Evolutionary conservation across 2,329 filamentous ascomycete genomes (phyloP).

Genomic region (Lasiodiplodia theobromae): DNA sequence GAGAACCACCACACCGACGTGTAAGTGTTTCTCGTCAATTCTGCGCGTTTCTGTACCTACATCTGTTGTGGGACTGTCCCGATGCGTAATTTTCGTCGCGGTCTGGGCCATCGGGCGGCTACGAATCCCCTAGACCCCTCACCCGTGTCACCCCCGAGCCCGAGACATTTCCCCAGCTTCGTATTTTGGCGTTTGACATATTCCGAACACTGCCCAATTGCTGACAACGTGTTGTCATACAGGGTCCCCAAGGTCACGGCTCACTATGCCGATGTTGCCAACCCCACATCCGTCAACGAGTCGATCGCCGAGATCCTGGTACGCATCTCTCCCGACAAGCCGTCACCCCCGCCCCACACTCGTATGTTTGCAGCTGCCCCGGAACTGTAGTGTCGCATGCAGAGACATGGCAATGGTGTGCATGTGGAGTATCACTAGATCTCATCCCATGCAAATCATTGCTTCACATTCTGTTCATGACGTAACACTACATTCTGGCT

Average conservation of each 20-base stretch:
- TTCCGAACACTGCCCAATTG: not conserved
- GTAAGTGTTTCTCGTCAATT: slow-evolving; percentile 52
- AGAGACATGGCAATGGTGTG: not conserved
- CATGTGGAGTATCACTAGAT: slow-evolving; percentile 5
- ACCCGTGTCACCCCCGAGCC: slow-evolving; percentile 17
- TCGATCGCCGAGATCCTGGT: slow-evolving; percentile 74
- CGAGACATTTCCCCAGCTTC: not conserved
- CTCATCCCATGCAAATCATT: slow-evolving; percentile 9
- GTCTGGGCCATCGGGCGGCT: slow-evolving; percentile 5
- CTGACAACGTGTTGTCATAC: slow-evolving; percentile 11
- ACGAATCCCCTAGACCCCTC: slow-evolving; percentile 5
- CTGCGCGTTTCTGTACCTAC: not conserved
- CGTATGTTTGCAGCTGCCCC: not conserved
- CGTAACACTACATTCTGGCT: slow-evolving; percentile 2
- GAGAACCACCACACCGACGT: slow-evolving; percentile 79
- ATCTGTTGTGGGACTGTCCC: not conserved
- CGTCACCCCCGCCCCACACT: slow-evolving; percentile 22
- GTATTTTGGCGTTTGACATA: slow-evolving; percentile 2
- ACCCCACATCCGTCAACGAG: slow-evolving; percentile 76
- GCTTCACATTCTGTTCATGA: slow-evolving; percentile 3
- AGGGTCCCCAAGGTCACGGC: slow-evolving; percentile 84
- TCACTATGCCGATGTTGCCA: slow-evolving; percentile 87
- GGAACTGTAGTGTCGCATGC: slow-evolving; percentile 3
- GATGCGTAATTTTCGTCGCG: not conserved
- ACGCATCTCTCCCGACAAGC: slow-evolving; percentile 22